Evolutionary conservation across 139 green algal genomes (phyloP), one percentile per base, ranked within the genome.

Genomic region (Tetradesmus lagerheimii): DNA sequence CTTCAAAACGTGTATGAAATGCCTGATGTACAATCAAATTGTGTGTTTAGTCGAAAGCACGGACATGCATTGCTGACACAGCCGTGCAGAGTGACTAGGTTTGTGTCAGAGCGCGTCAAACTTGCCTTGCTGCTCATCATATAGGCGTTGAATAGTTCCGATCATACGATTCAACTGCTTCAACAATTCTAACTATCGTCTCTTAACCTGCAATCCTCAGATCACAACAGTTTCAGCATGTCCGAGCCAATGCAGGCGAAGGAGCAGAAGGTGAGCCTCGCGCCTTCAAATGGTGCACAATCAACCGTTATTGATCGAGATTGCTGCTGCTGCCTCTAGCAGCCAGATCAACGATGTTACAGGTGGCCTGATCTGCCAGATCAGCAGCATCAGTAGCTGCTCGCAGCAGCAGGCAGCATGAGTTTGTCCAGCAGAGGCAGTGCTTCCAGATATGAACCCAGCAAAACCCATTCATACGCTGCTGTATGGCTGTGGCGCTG

Each of bases 181-280:
- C 50, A 14, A n/a, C n/a, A n/a, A n/a, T 5, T 64, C 50, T 27
- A 25, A 20, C 3, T 64, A 27, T 4, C 16, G 50, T 64, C 16
- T 2, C 15, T 71, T 31, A n/a, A 1, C 47, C 47, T 14, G 47
- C 12, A 62, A 18, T 71, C 8, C 4, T 1, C 20, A 31, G 57
- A 71, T 71, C 57, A 71, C 18, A 71, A n/a, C 57, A 71, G 57
- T 9, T 71, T 71, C 79, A 29, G 8, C 79, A 87, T 87, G 82
- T 87, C 82, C 43, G 82, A 87, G 57, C 82, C 82, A 78, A 43
- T 71, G 82, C 82, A 87, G 37, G 82, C 71, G 34, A 78, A 50
- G 57, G 16, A 87, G 34, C 82, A 87, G 82, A 50, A 78, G 57
- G 82, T 41, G 71, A 31, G 23, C 76, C 34, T 29, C 4, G 81